Percentiles rank a stretch among this genome's conserved stretches.
phyloP scores from a whole-genome alignment of 495 filamentous ascomycete genomes.

The Rusavskia elegans region DNA sequence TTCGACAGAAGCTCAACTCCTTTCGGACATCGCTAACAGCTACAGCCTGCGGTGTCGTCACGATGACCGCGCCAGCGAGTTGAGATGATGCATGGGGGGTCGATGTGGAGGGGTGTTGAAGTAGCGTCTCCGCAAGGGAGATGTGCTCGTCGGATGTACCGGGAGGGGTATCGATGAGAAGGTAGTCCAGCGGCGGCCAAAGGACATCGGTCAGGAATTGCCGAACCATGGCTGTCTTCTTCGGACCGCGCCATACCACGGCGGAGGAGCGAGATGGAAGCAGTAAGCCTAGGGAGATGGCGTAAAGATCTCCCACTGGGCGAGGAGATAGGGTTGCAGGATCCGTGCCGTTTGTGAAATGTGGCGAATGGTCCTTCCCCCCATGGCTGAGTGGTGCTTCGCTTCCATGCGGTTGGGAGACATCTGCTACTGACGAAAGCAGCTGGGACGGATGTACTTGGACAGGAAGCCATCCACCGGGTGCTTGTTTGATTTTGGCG shows the following conservation, averaged over 20 bases:
- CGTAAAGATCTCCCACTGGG: slow-evolving; percentile 49
- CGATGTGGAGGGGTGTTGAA: slow-evolving; percentile 30
- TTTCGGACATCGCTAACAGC: slow-evolving; percentile 88
- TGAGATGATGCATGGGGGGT: slow-evolving; percentile 16
- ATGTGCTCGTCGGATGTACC: slow-evolving; percentile 98
- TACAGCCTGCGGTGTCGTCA: slow-evolving; percentile 92
- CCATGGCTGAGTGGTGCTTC: not conserved
- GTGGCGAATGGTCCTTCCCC: slow-evolving; percentile 1
- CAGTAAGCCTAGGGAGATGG: slow-evolving; percentile 90
- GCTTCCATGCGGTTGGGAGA: slow-evolving; percentile 10
- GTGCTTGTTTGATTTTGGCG: slow-evolving; percentile 76
- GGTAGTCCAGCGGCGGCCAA: slow-evolving; percentile 75
- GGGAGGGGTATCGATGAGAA: slow-evolving; percentile 90
- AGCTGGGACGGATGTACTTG: slow-evolving; percentile 45
- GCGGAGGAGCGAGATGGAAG: slow-evolving; percentile 70
- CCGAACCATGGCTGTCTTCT: slow-evolving; percentile 97
- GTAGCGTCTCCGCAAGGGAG: slow-evolving; percentile 71
- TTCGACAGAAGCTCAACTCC: slow-evolving; percentile 88
- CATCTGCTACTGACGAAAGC: slow-evolving; percentile 4
- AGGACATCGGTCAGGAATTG: slow-evolving; percentile 85
- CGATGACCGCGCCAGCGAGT: slow-evolving; percentile 70
- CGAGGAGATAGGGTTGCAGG: not conserved
- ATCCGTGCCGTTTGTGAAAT: slow-evolving; percentile 4
- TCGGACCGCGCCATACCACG: slow-evolving; percentile 93
- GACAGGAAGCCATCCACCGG: slow-evolving; percentile 81